Percentiles rank a stretch among this genome's conserved stretches.
Conservation (phyloP, 1,284 basidiomycete species). For the Cerrena zonata region DNA sequence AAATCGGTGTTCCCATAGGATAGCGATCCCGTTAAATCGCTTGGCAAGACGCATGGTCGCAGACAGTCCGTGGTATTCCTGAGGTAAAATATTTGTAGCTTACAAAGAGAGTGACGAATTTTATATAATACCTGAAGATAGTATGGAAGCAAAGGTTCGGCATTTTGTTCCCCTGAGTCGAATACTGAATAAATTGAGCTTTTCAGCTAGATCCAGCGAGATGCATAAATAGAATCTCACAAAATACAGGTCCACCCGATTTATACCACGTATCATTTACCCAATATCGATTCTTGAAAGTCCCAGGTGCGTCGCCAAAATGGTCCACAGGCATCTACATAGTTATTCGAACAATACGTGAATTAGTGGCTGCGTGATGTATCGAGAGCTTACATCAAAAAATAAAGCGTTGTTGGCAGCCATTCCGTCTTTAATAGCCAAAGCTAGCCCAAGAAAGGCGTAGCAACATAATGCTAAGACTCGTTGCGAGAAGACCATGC, state of each 20-base stretch:
- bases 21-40: conserved; percentile 40
- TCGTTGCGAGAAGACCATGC: no score
- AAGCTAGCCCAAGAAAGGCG: no score
- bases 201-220: no score
- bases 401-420: background rate
- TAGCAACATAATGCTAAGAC: no score
- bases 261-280: conserved; percentile 49
- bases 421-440: background rate
- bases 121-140: conserved; percentile 39
- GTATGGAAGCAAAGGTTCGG: conserved; percentile 42
- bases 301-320: conserved; percentile 28
- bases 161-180: conserved; percentile 47
- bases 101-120: no score
- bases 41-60: conserved; percentile 44
- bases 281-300: conserved; percentile 49
- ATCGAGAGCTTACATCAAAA: background rate
- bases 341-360: background rate
- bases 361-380: background rate
- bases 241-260: conserved; percentile 43
- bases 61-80: conserved; percentile 47
- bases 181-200: conserved; percentile 41
- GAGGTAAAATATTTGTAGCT: no score
- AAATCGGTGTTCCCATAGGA: conserved; percentile 55
- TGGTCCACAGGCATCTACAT: conserved; percentile 43
- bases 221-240: no score